These are phyloP conservation scores for Dichotomocladium elegans DNA, from an alignment of 371 early-diverging fungal genomes.

Conservation along the genomic window DNA sequence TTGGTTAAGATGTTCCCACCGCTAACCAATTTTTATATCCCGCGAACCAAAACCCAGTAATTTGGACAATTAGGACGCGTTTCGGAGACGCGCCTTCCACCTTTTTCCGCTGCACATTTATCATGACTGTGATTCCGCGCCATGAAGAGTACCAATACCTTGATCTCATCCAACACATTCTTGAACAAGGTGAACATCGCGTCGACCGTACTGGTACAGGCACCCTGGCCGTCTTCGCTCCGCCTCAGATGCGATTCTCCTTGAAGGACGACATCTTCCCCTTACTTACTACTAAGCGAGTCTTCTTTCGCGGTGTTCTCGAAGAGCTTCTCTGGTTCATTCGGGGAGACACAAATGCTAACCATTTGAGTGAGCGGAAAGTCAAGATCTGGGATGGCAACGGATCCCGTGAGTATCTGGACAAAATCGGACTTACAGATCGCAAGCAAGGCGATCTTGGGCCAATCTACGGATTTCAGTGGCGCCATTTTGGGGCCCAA, in stretches of 20 bases:
- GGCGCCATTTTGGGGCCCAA: conserved; percentile 99
- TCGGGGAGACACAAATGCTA: conserved; percentile 89
- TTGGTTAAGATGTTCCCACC: too few relatives aligned
- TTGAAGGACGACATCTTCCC: conserved; percentile 83
- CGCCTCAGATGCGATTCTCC: conserved; percentile 88
- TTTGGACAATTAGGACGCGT: too few relatives aligned
- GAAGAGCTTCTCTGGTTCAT: conserved; percentile 99
- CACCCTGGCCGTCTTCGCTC: conserved; percentile 92
- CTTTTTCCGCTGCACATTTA: not conserved
- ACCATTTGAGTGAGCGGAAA: conserved; percentile 75
- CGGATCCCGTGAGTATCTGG: conserved; percentile 90
- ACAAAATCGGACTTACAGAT: conserved; percentile 76
- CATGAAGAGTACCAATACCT: conserved; percentile 94
- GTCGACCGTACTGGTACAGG: conserved; percentile 97
- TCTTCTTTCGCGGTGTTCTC: conserved; percentile 86
- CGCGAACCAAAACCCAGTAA: too few relatives aligned
- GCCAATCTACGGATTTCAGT: conserved; percentile 99
- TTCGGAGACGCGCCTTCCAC: not conserved
- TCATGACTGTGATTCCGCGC: not conserved
- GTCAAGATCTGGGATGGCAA: conserved; percentile 99
- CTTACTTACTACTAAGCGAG: conserved; percentile 96
- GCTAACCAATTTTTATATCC: too few relatives aligned
- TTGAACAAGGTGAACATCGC: conserved; percentile 77
- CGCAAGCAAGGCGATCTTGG: conserved; percentile 95
- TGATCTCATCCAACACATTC: conserved; percentile 74